Base-by-base conservation (phyloP, 1,284 basidiomycete genomes). In the Hortiboletus rubellus region DNA sequence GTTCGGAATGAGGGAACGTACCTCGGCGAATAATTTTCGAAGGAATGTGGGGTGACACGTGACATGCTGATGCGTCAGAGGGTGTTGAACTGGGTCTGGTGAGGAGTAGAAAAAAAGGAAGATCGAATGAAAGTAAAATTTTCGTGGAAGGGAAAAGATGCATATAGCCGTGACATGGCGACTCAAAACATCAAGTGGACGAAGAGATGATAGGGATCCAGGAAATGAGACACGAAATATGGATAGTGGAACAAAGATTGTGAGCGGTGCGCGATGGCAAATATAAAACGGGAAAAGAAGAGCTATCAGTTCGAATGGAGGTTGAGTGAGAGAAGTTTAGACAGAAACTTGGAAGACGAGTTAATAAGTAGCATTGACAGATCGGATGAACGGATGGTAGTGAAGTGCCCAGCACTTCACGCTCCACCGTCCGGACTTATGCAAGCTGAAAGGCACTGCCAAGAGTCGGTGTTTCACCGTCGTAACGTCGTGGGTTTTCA, bases 391-490 rank as follows among this genome's bases (percentile, higher is more conserved):
- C 31, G 24, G 38, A 27, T 48, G n/a, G 24, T 38, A 10, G 24
- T 33, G 50, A 50, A 59, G 63, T 22, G 30, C 17, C 49, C 52
- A 48, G 50, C 48, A 6, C 46, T 54, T 46, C 57, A 46, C 22
- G 17, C 46, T 36, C 41, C 45, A 46, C 42, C 15, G 15, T 24
- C 44, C 18, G 47, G 37, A 50, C 15, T 60, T 50, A 74, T 8
- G 61, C 69, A 51, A 70, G 64, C 44, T 74, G 68, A 46, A 70
- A 72, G 31, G 72, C 72, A 45, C 68, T 70, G 31, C 68, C 68
- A 30, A 70, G 69, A 41, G 34, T 51, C 10, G 45, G 30, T 8
- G 55, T 44, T 47, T 71, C 66, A 17, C 58, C 67, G 9, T 63
- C 52, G 12, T 53, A 48, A 38, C 22, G 41, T 24, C 45, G 69